phyloP scores from a whole-genome alignment of 116 monocot genomes.

The Posidonia oceanica region DNA sequence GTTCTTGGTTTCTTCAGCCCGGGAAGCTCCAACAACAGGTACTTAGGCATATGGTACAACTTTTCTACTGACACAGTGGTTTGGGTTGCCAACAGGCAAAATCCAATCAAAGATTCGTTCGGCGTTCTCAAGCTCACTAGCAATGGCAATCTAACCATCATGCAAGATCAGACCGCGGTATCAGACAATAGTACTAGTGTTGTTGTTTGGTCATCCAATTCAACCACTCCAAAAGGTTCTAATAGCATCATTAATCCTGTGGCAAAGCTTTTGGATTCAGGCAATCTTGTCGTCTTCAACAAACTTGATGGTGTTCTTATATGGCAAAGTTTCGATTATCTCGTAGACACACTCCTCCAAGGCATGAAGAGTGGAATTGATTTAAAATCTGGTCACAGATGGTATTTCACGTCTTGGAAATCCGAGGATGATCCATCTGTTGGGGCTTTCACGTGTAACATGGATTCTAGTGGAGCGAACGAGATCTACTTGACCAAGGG shows the following conservation, averaged over 20 bases:
- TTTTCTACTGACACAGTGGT: background rate
- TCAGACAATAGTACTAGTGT: background rate
- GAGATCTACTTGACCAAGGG: background rate
- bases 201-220: background rate
- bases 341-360: slow-evolving; percentile 31
- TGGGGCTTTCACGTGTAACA: slow-evolving; percentile 4
- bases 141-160: slow-evolving; percentile 11
- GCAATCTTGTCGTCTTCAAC: slow-evolving; percentile 35
- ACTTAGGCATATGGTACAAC: slow-evolving; percentile 13
- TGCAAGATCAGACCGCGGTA: background rate
- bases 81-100: slow-evolving; percentile 10
- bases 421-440: slow-evolving; percentile 17
- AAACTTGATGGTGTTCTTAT: background rate
- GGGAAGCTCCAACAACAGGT: slow-evolving; percentile 8
- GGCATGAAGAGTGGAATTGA: slow-evolving; percentile 34
- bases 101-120: background rate
- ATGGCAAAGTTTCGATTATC: slow-evolving; percentile 59
- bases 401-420: slow-evolving; percentile 21
- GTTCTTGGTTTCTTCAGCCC: slow-evolving; percentile 27
- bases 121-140: slow-evolving; percentile 8
- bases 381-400: background rate
- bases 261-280: slow-evolving; percentile 22
- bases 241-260: background rate
- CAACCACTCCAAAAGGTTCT: slow-evolving; percentile 8
- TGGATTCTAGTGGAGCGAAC: slow-evolving; percentile 4